Evolutionary conservation across 768 basidiomycete genomes (phyloP), one percentile per base, ranked within the genome.

Genomic region (Agaricus bisporus): DNA sequence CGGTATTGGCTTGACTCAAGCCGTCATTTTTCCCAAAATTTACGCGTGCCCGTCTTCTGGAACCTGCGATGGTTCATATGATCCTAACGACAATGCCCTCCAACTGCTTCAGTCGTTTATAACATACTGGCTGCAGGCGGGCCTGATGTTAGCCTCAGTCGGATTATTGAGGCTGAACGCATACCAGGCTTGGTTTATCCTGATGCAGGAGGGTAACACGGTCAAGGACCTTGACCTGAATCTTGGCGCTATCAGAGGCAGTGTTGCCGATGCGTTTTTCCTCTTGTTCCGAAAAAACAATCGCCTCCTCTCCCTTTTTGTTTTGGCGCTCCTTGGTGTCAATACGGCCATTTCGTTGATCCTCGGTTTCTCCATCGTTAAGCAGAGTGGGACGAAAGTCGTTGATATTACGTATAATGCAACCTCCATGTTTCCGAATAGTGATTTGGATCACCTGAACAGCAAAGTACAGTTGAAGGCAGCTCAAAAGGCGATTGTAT

Each of bases 191-290:
- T 60, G 57, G 57, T 58, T 54, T 41, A 54, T 56, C 25, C 54
- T 58, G 35, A 58, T 58, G 57, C 49, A 55, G 15, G 28, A 54
- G 6, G 59, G 59, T 1, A 60, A 60, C 35, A 60, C 59, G n/a
- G 48, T 58, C 10, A 48, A 58, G 2, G 58, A 58, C 39, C 57
- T 58, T 20, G 59, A 60, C 39, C 48, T 58, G 11, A 49, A 54
- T 26, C 55, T 60, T 5, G 55, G 59, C 5, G 59, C 57, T 5
- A 54, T 58, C 15, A 49, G 56, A 48, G 59, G 57, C 10, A 60
- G 55, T 39, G 20, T 56, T 11, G 29, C 51, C 14, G 57, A 60
- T 35, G 37, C 57, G 5, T 22, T 6, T 45, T 46, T 48, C 11
- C 47, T 60, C 32, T 22, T 58, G 7, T 44, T 58, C 35, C 39